Percentiles rank a stretch among this genome's conserved stretches.
Conservation (phyloP, 176 grass and related monocot species). For the Panicum miliaceum region DNA sequence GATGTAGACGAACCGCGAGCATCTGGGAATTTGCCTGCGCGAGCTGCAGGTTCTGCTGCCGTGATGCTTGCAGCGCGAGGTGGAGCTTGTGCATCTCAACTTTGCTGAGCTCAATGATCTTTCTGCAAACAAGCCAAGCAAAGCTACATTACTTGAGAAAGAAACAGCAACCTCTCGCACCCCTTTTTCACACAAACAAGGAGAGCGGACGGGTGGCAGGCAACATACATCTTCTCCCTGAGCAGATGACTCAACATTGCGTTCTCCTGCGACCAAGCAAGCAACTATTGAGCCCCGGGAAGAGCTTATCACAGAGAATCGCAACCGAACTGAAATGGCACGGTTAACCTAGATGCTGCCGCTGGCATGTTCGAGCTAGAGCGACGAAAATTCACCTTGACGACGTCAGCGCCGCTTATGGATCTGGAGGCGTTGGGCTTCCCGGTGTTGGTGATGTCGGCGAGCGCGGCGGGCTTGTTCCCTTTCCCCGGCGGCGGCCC, state of each 20-base stretch:
- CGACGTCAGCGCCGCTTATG: slow-evolving; percentile 24
- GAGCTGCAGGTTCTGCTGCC: slow-evolving; percentile 62
- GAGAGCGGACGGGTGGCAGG: neutral
- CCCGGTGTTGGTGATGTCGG: slow-evolving; percentile 63
- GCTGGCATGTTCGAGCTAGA: neutral
- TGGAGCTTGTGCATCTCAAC: slow-evolving; percentile 60
- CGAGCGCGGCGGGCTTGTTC: slow-evolving; percentile 38
- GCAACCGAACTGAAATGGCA: neutral
- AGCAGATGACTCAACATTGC: slow-evolving; percentile 40
- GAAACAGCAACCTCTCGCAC: neutral
- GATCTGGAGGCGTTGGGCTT: slow-evolving; percentile 40
- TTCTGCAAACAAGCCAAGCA: slow-evolving; percentile 43
- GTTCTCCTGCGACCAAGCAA: slow-evolving; percentile 58
- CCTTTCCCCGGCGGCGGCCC: slow-evolving; percentile 26
- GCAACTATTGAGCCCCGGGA: neutral
- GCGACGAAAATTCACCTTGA: slow-evolving; percentile 44
- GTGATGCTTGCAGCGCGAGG: slow-evolving; percentile 27
- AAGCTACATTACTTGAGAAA: slow-evolving; percentile 14
- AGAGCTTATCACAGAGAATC: neutral
- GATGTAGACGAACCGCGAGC: slow-evolving; percentile 48
- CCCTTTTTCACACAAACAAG: neutral
- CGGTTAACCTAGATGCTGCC: neutral
- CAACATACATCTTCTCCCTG: slow-evolving; percentile 54
- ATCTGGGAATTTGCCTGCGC: slow-evolving; percentile 59
- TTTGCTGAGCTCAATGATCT: slow-evolving; percentile 45